Percentiles rank a stretch among this genome's conserved stretches.
These are phyloP conservation scores for Fusarium sp. DNA, from an alignment of 2,329 filamentous ascomycete genomes.

Conservation along the genomic window DNA sequence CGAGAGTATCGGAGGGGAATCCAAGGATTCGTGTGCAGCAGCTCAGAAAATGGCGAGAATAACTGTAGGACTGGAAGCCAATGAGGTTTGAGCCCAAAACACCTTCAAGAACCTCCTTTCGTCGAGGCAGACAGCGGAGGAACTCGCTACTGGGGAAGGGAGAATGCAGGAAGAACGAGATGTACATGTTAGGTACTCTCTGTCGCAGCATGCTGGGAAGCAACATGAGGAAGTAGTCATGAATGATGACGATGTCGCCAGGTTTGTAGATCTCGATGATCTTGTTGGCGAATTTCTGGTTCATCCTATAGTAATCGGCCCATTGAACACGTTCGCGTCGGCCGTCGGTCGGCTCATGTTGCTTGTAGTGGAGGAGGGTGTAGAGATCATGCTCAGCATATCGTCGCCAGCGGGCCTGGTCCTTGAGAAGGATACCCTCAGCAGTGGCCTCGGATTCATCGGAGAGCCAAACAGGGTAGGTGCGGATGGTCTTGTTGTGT, in stretches of 20 bases:
- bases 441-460: slow-evolving; percentile 76
- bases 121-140: slow-evolving; percentile 84
- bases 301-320: slow-evolving; percentile 93
- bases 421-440: slow-evolving; percentile 78
- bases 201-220: slow-evolving; percentile 90
- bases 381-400: slow-evolving; percentile 94
- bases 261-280: slow-evolving; percentile 91
- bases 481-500: slow-evolving; percentile 78
- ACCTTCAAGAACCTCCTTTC: slow-evolving; percentile 91
- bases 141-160: slow-evolving; percentile 98
- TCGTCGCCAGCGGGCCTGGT: slow-evolving; percentile 86
- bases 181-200: slow-evolving; percentile 86
- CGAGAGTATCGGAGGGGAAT: slow-evolving; percentile 86
- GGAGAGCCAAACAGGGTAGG: slow-evolving; percentile 88
- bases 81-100: slow-evolving; percentile 92
- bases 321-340: slow-evolving; percentile 83
- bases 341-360: slow-evolving; percentile 88
- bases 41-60: slow-evolving; percentile 92
- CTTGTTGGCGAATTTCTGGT: slow-evolving; percentile 88
- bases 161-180: slow-evolving; percentile 92
- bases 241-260: slow-evolving; percentile 90
- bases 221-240: slow-evolving; percentile 93
- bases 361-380: slow-evolving; percentile 95
- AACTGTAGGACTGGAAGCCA: slow-evolving; percentile 95
- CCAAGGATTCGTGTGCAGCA: slow-evolving; percentile 91